phyloP scores from a whole-genome alignment of 1,284 basidiomycete species.

The Anthracocystis walkeri region DNA sequence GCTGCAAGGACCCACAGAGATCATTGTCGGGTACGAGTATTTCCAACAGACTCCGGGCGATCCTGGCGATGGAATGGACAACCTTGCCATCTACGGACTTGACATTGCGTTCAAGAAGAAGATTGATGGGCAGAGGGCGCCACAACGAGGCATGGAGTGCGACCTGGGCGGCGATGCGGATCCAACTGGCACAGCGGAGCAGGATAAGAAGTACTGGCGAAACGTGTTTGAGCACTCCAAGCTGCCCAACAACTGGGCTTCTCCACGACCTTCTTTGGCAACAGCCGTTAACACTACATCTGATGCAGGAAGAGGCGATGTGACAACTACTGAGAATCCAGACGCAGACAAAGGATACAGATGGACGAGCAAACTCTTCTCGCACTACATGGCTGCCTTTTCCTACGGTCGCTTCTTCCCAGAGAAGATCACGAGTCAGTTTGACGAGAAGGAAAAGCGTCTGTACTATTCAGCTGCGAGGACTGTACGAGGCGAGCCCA shows the following conservation, averaged over 20 bases:
- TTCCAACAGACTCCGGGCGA: conserved; percentile 60
- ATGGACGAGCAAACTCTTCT: conserved; percentile 47
- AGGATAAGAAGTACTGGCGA: conserved; percentile 27
- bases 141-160: conserved; percentile 42
- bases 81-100: conserved; percentile 52
- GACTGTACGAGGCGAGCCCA: conserved; percentile 44
- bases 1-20: conserved; percentile 46
- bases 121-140: conserved; percentile 23
- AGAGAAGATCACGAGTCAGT: conserved; percentile 51
- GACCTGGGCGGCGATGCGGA: conserved; percentile 45
- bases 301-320: background rate
- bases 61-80: conserved; percentile 59
- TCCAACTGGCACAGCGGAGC: conserved; percentile 19
- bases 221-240: conserved; percentile 60
- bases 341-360: conserved; percentile 12
- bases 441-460: conserved; percentile 57
- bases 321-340: background rate
- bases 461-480: conserved; percentile 56
- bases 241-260: conserved; percentile 44
- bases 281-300: background rate
- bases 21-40: conserved; percentile 55
- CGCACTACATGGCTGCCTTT: conserved; percentile 56
- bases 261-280: background rate
- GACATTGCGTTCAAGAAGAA: conserved; percentile 52
- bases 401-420: conserved; percentile 46